These are phyloP conservation scores for Tuctoria greenei DNA, from an alignment of 176 grass and related monocot species.

Conservation along the genomic window DNA sequence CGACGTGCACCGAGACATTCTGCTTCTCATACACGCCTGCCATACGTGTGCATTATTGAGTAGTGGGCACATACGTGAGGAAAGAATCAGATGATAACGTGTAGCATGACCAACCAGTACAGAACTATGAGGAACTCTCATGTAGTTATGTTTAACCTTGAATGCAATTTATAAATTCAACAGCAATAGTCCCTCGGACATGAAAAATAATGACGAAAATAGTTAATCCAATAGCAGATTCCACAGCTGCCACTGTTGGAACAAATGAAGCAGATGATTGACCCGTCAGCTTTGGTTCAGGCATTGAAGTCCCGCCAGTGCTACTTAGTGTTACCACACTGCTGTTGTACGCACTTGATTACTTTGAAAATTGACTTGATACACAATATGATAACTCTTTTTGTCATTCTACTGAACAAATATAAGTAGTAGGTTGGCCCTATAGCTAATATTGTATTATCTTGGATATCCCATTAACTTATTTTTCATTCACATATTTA, in stretches of 20 bases:
- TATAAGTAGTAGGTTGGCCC: too few relatives aligned
- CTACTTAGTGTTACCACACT: background rate
- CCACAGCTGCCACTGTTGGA: too few relatives aligned
- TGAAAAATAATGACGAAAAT: background rate
- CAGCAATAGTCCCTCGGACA: too few relatives aligned
- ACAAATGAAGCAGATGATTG: too few relatives aligned
- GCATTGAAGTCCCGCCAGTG: background rate
- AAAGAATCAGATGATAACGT: background rate
- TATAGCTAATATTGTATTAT: too few relatives aligned
- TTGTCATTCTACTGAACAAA: background rate
- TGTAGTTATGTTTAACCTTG: too few relatives aligned
- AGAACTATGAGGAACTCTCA: background rate
- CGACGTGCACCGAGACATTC: background rate
- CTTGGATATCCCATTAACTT: too few relatives aligned
- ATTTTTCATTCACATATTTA: too few relatives aligned
- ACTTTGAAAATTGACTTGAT: background rate
- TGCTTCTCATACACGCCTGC: slow-evolving; percentile 34
- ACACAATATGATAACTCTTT: background rate
- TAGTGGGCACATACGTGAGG: background rate
- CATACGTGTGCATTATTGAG: slow-evolving; percentile 24
- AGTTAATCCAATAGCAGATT: too few relatives aligned
- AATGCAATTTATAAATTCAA: too few relatives aligned
- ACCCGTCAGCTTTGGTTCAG: too few relatives aligned
- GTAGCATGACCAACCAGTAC: background rate
- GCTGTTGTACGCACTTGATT: background rate